A percentile compares a stretch with the other conserved stretches of the same genome.
Evolutionary conservation across 768 basidiomycete genomes (phyloP).

Genomic region (Wakefieldia striispora): DNA sequence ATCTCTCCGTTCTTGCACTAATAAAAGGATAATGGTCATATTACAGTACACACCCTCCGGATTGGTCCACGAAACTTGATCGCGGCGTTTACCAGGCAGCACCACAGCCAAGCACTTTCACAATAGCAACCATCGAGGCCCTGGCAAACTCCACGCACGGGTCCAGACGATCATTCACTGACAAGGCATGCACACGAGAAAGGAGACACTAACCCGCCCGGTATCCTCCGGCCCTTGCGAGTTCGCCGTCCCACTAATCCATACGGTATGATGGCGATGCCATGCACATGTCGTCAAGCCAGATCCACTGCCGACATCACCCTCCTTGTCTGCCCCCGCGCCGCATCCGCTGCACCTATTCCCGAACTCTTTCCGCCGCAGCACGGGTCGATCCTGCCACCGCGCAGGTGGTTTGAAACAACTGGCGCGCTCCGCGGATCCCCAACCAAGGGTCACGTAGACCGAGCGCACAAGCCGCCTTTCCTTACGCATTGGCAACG

Average conservation of each 20-base stretch:
- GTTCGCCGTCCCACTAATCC: too few species aligned
- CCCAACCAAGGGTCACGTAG: background rate
- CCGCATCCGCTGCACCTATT: constrained; percentile 9
- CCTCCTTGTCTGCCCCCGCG: constrained; percentile 7
- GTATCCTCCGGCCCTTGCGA: constrained; percentile 16
- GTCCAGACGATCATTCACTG: background rate
- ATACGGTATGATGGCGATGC: too few species aligned
- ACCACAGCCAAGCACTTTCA: background rate
- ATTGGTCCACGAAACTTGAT: constrained; percentile 18
- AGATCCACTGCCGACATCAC: background rate
- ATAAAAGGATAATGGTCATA: constrained; percentile 1
- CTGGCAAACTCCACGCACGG: background rate
- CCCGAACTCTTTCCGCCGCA: constrained; percentile 21
- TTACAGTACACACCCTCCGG: background rate
- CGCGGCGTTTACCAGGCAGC: constrained; percentile 12
- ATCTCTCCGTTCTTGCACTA: constrained; percentile 1
- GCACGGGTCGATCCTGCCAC: constrained; percentile 22
- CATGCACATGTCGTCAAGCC: too few species aligned
- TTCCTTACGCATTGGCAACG: background rate
- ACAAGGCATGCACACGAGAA: background rate
- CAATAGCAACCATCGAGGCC: background rate
- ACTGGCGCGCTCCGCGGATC: constrained; percentile 24
- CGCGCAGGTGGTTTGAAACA: constrained; percentile 14
- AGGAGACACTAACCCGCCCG: constrained; percentile 1
- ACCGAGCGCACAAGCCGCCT: constrained; percentile 3